Evolutionary conservation across 2,329 filamentous ascomycete species (phyloP), one percentile per base, ranked within the genome.

Genomic region (Byssothecium circinans): DNA sequence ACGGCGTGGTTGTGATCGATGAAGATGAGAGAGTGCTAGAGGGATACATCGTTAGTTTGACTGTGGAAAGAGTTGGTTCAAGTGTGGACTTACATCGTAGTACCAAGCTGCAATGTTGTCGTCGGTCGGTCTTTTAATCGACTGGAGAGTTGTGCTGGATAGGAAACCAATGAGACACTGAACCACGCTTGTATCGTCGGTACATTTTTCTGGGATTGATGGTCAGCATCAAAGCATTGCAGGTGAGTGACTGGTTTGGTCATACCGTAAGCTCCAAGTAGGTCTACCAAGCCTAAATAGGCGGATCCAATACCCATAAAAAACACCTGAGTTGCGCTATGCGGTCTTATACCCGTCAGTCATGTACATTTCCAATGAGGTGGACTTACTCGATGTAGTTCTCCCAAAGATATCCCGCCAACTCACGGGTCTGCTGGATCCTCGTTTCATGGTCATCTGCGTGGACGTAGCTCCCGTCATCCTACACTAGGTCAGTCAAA

Each of bases 341-440:
- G 81, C 41, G 85, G 85, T 25, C 68, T 72, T 33, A 7, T 36
- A 23, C 4, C 7, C 7, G 33, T 58, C 38, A 55, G 56, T 27
- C 14, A 8, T 20, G 3, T 1, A 35, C 14, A 18, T 25, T 6
- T 15, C 11, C n/a, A 15, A 11, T 3, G 8, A 6, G 4, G 4
- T 19, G 17, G 14, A 57, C 76, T 60, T 70, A 83, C 76, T 96
- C 89, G 17, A 99, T 84, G 64, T 96, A 96, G 65, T 99, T 99
- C 60, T 96, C 91, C 94, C 94, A 99, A 12, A 99, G 76, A 64
- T 96, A 97, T 50, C 81, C 84, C 4, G 92, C 83, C 10, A 96
- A 75, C 51, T 92, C 85, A 52, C 87, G 84, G 0, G 79, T 80
- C 44, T 78, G 77, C 19, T 68, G 68, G 8, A 64, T 66, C 27